phyloP scores from a whole-genome alignment of 257 asterid species.

The Forsythia viridissima region DNA sequence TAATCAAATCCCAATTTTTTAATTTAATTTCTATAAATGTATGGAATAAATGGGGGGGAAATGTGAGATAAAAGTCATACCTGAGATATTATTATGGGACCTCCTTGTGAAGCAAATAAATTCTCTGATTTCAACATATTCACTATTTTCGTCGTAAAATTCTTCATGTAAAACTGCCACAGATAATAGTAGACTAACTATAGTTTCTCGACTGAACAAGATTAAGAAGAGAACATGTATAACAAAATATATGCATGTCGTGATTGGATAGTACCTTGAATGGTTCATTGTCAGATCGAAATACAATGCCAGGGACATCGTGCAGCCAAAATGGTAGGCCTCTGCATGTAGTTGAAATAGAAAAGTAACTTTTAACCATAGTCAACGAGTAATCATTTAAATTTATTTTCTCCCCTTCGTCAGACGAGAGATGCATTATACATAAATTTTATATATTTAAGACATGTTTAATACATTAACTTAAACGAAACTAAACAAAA shows the following conservation, averaged over 20 bases:
- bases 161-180: slow-evolving; percentile 63
- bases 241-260: neutral
- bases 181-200: neutral
- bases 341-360: slow-evolving; percentile 28
- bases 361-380: too few relatives aligned
- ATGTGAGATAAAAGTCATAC: slow-evolving; percentile 21
- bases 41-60: neutral
- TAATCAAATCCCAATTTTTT: neutral
- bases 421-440: too few relatives aligned
- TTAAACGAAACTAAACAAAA: too few relatives aligned
- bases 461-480: neutral
- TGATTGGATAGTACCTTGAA: slow-evolving; percentile 51
- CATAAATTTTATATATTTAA: too few relatives aligned
- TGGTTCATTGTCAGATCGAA: slow-evolving; percentile 75
- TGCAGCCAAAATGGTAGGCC: slow-evolving; percentile 94
- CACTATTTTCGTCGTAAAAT: slow-evolving; percentile 72
- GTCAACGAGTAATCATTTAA: too few relatives aligned
- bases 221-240: neutral
- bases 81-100: slow-evolving; percentile 88
- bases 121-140: slow-evolving; percentile 71
- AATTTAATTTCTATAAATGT: neutral
- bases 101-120: slow-evolving; percentile 85
- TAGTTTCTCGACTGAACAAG: neutral
- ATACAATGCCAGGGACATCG: slow-evolving; percentile 64
- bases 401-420: too few relatives aligned